Evolutionary conservation across 2,329 filamentous ascomycete species (phyloP).

Genomic region (Bertia moriformis): DNA sequence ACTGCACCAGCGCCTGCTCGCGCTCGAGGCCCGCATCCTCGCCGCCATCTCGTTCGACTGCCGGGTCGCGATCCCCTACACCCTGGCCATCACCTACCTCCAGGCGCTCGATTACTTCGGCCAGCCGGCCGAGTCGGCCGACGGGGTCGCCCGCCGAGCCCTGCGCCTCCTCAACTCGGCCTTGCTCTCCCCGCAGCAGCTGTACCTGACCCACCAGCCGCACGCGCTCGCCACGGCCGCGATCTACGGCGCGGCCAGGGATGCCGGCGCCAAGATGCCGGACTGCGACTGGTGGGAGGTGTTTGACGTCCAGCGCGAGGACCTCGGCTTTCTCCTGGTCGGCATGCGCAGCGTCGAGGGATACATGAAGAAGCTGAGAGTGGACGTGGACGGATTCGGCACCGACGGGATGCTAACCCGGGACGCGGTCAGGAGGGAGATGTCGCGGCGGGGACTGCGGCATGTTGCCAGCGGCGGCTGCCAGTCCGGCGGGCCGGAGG

Average conservation of each 20-base stretch:
- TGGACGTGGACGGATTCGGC: conserved; percentile 32
- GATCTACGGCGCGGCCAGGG: conserved; percentile 76
- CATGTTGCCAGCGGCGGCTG: too few relatives aligned
- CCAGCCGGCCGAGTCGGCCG: conserved; percentile 19
- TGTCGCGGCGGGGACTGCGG: conserved; percentile 33
- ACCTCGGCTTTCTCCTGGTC: conserved; percentile 82
- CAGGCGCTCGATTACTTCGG: conserved; percentile 66
- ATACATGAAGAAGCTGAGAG: conserved; percentile 46
- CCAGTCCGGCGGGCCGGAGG: too few relatives aligned
- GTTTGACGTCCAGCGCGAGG: conserved; percentile 88
- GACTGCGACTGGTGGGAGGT: conserved; percentile 93
- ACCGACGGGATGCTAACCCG: conserved; percentile 38
- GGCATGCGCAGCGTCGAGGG: conserved; percentile 66
- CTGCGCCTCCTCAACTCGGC: conserved; percentile 75
- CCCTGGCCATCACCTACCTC: conserved; percentile 78
- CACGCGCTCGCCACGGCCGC: conserved; percentile 72
- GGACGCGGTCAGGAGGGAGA: conserved; percentile 39
- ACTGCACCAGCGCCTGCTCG: conserved; percentile 49
- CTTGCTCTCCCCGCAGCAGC: conserved; percentile 70
- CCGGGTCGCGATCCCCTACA: conserved; percentile 73
- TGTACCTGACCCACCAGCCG: conserved; percentile 88
- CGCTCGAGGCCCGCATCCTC: conserved; percentile 66
- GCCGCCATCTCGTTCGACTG: conserved; percentile 67
- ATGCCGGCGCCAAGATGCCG: conserved; percentile 64
- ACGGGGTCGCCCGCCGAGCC: conserved; percentile 45